Base-by-base conservation (phyloP, 345 rosid genomes). In the Populus ilicifolia region DNA sequence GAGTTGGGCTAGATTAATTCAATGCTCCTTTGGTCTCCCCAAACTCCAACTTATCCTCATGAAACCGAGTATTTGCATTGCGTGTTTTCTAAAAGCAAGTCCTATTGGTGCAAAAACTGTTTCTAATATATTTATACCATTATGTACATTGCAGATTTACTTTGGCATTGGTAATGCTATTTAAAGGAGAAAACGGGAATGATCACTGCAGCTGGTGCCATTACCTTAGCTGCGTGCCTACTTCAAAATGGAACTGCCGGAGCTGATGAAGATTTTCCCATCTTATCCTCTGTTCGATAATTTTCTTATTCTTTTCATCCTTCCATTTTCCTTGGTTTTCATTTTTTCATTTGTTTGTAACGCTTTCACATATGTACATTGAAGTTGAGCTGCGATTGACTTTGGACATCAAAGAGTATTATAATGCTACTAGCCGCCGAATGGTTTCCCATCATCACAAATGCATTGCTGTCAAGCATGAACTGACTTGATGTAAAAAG, bases 201-300 rank as follows among this genome's bases (percentile, higher is more conserved):
- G 82, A 92, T 5, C 93, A 85, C 80, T 96, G 99, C 92, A 91
- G 93, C 80, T 94, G 99, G 99, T 96, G 99, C 90, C 99, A 96
- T 82, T 88, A 89, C 84, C 88, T 96, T 21, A 90, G 90, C 80
- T 94, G 98, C 43, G 91, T 94, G 74, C 98, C 97, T 41, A 92
- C 98, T 66, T 88, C 92, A 2, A 90, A 79, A 62, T 96, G 99
- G 98, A 85, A 87, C 7, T 96, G 99, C 66, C 83, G 85, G 35
- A 81, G 82, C 77, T 76, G 80, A 85, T 46, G 25, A 12, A 70
- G 48, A 20, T 8, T 0, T 61, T 67, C 18, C 18, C 23, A 38
- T 20, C 30, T 30, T 9, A n/a, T 3, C 23, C 25, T 64, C 44
- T 23, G 13, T 21, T 3, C 16, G 25, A 43, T 35, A 41, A 14